phyloP scores from a whole-genome alignment of 2,329 filamentous ascomycete species.

The Claviceps humidiphila region DNA sequence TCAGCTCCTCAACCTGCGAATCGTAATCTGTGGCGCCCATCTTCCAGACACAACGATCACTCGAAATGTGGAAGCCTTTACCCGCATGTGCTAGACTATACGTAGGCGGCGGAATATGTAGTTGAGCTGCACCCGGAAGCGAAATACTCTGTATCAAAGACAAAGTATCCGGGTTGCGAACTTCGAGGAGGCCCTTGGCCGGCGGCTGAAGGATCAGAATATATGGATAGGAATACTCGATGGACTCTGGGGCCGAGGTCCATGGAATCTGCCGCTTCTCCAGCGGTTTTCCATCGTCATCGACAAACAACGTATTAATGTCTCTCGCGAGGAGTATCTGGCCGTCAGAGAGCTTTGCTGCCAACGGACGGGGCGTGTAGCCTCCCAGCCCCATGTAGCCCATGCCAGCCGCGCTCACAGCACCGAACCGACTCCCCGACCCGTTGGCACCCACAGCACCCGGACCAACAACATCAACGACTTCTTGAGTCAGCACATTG shows the following conservation, averaged over 20 bases:
- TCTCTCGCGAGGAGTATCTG: conserved; percentile 94
- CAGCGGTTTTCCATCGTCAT: conserved; percentile 66
- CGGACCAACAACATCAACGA: conserved; percentile 68
- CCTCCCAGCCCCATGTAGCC: conserved; percentile 92
- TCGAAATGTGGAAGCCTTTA: conserved; percentile 88
- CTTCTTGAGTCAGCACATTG: conserved; percentile 60
- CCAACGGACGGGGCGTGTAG: conserved; percentile 82
- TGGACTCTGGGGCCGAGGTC: conserved; percentile 72
- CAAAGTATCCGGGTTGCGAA: conserved; percentile 83
- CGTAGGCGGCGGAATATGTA: conserved; percentile 87
- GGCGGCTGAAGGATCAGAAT: conserved; percentile 75
- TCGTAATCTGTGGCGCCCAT: conserved; percentile 93
- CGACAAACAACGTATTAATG: conserved; percentile 87
- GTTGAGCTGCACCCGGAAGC: conserved; percentile 65
- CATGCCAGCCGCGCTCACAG: conserved; percentile 76
- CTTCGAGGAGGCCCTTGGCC: conserved; percentile 72
- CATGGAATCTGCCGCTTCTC: conserved; percentile 87
- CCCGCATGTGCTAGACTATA: conserved; percentile 90
- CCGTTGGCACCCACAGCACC: conserved; percentile 51
- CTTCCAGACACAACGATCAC: conserved; percentile 85
- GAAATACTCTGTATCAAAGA: conserved; percentile 78
- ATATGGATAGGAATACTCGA: conserved; percentile 96
- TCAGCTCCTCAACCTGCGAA: conserved; percentile 71
- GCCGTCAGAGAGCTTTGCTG: conserved; percentile 66
- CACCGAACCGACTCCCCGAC: conserved; percentile 65